These are phyloP conservation scores for Arachnopeziza araneosa DNA, from an alignment of 2,329 filamentous ascomycete species.

Conservation along the genomic window DNA sequence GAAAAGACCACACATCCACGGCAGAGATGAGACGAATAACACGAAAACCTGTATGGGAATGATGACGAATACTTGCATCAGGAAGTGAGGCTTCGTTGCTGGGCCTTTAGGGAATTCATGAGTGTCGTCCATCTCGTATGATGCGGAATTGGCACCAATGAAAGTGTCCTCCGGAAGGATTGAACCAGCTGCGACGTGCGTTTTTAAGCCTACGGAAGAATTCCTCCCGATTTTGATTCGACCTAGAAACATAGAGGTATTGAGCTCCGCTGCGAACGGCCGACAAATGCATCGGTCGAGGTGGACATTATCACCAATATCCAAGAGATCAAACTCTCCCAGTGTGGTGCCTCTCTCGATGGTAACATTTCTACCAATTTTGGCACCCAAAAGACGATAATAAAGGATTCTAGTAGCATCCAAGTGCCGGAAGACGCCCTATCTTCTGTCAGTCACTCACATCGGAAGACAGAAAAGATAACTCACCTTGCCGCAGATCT, in stretches of 20 bases:
- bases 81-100: constrained; percentile 40
- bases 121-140: constrained; percentile 47
- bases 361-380: constrained; percentile 46
- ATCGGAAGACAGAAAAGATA: not conserved
- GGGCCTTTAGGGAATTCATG: constrained; percentile 30
- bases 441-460: not conserved
- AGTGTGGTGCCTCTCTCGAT: constrained; percentile 38
- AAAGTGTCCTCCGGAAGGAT: constrained; percentile 43
- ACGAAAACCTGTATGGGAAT: constrained; percentile 37
- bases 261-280: constrained; percentile 50
- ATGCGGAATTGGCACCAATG: constrained; percentile 52
- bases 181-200: constrained; percentile 46
- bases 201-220: constrained; percentile 41
- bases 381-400: constrained; percentile 46
- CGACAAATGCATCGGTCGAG: constrained; percentile 44
- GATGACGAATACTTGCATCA: constrained; percentile 38
- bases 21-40: constrained; percentile 39
- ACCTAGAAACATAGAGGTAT: constrained; percentile 52
- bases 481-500: constrained; percentile 38
- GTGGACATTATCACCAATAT: constrained; percentile 44
- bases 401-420: constrained; percentile 40
- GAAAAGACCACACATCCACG: constrained; percentile 40
- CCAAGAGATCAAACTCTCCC: constrained; percentile 53
- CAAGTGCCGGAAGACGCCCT: constrained; percentile 39
- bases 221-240: constrained; percentile 44